phyloP scores from a whole-genome alignment of 2,329 filamentous ascomycete species.

The Bretziella fagacearum region DNA sequence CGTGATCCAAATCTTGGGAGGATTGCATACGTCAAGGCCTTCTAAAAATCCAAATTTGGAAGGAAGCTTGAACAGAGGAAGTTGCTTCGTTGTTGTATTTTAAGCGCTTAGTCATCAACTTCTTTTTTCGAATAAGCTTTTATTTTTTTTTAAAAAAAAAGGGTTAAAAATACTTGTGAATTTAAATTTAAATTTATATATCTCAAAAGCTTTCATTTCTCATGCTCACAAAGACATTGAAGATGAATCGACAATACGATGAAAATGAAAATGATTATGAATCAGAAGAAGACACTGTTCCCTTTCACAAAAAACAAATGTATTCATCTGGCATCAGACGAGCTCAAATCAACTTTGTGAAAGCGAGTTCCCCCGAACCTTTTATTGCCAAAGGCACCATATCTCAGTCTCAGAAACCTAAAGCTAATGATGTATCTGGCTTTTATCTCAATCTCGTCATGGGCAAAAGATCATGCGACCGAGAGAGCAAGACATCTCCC shows the following conservation, averaged over 20 bases:
- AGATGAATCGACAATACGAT: background rate
- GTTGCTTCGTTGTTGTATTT: background rate
- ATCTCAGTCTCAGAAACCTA: background rate
- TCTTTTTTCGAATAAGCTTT: background rate
- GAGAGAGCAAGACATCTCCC: background rate
- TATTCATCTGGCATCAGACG: constrained; percentile 41
- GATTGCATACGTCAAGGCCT: constrained; percentile 4
- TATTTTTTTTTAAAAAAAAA: too few relatives aligned
- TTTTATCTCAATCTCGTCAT: constrained; percentile 52
- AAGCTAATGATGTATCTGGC: constrained; percentile 23
- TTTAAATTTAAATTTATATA: background rate
- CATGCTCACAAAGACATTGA: too few relatives aligned
- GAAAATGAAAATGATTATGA: constrained; percentile 14
- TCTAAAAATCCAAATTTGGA: background rate
- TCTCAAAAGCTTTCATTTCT: too few relatives aligned
- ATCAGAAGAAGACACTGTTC: constrained; percentile 29
- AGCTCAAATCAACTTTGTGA: constrained; percentile 37
- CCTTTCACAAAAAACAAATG: constrained; percentile 34
- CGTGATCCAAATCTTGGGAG: background rate
- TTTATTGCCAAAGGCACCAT: background rate
- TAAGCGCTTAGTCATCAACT: background rate
- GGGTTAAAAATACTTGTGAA: background rate
- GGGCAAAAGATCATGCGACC: constrained; percentile 18
- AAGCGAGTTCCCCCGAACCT: constrained; percentile 27
- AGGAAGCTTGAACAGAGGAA: constrained; percentile 1